A percentile compares a stretch with the other conserved stretches of the same genome.
phyloP scores from a whole-genome alignment of 2,329 filamentous ascomycete genomes.

The Trichoderma sp. region DNA sequence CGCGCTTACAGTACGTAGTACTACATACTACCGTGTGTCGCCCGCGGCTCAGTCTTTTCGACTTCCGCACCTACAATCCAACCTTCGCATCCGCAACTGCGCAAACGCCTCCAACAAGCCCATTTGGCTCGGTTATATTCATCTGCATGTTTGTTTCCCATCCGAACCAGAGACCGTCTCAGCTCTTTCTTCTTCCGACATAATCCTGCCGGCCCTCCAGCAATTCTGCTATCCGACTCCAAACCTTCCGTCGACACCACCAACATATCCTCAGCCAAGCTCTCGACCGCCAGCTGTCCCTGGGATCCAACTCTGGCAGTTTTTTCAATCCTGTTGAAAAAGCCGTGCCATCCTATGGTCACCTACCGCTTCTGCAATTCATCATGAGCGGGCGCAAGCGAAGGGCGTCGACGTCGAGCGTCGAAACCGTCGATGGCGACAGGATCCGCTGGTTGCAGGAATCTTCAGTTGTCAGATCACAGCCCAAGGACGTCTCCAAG shows the following conservation, averaged over 20 bases:
- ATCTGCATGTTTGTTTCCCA: background rate
- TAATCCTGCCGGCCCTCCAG: background rate
- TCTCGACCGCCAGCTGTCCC: background rate
- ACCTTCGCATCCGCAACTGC: background rate
- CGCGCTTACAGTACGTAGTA: background rate
- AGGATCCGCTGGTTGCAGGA: conserved; percentile 37
- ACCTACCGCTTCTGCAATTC: background rate
- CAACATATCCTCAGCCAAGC: background rate
- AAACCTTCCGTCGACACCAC: background rate
- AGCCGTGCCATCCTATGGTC: background rate
- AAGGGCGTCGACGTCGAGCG: conserved; percentile 44
- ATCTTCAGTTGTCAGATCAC: conserved; percentile 32
- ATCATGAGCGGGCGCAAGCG: conserved; percentile 32
- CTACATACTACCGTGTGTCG: background rate
- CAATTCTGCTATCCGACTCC: background rate
- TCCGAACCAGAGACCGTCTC: background rate
- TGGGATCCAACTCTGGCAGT: background rate
- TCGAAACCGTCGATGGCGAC: conserved; percentile 40
- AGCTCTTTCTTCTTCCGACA: background rate
- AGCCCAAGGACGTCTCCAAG: conserved; percentile 30
- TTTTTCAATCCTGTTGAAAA: background rate
- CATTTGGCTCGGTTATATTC: background rate
- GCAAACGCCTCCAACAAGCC: background rate
- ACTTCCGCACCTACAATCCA: background rate
- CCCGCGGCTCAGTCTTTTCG: background rate